Conservation (phyloP, 495 filamentous ascomycete genomes). For the Hamigera avellanea region DNA sequence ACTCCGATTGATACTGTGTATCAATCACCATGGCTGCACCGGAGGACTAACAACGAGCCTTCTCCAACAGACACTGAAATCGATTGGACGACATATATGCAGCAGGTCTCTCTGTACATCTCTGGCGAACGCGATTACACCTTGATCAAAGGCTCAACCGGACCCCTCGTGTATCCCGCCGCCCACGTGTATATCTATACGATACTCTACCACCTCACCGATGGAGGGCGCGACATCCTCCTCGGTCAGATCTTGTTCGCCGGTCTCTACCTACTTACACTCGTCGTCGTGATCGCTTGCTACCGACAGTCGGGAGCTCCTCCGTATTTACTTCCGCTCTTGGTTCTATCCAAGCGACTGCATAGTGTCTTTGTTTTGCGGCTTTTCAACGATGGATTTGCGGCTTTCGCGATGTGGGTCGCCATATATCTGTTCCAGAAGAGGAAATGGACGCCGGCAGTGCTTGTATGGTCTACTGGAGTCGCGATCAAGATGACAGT, state of each 20-base stretch:
- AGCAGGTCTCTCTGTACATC: constrained; percentile 71
- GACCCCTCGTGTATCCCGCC: constrained; percentile 88
- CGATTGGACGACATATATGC: constrained; percentile 95
- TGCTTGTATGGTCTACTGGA: constrained; percentile 61
- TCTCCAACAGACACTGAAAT: constrained; percentile 77
- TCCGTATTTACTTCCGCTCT: constrained; percentile 76
- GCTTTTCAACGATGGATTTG: constrained; percentile 91
- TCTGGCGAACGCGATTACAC: constrained; percentile 83
- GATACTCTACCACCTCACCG: constrained; percentile 63
- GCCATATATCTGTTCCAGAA: constrained; percentile 68
- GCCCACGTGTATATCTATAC: constrained; percentile 89
- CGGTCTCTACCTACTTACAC: constrained; percentile 59
- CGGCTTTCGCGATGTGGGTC: constrained; percentile 66
- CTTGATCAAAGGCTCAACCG: constrained; percentile 75
- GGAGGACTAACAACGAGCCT: neutral
- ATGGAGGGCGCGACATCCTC: constrained; percentile 63
- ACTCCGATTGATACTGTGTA: constrained; percentile 1
- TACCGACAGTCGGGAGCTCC: constrained; percentile 72
- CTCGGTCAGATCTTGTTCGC: constrained; percentile 74
- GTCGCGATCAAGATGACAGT: constrained; percentile 92
- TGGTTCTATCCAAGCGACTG: constrained; percentile 80
- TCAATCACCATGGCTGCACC: neutral
- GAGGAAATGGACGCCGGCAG: constrained; percentile 58
- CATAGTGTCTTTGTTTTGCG: constrained; percentile 90
- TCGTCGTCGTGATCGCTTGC: constrained; percentile 68